A percentile compares a stretch with the other conserved stretches of the same genome.
These are phyloP conservation scores for Penicillium pulvis DNA, from an alignment of 495 filamentous ascomycete genomes.

Conservation along the genomic window DNA sequence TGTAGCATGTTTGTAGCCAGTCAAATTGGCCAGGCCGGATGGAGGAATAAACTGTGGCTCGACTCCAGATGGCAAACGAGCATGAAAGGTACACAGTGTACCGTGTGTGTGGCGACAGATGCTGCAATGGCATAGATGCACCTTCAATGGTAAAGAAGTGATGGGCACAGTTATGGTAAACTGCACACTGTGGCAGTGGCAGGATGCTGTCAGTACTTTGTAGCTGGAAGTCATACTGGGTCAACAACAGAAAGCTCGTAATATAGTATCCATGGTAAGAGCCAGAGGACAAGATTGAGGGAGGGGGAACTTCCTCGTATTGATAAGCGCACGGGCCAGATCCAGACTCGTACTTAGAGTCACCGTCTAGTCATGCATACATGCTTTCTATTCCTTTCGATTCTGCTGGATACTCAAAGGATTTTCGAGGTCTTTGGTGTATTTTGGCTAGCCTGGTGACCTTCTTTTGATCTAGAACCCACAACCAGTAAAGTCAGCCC, in stretches of 20 bases:
- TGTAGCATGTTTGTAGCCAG: conserved; percentile 35
- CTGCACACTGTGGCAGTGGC: conserved; percentile 53
- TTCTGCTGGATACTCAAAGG: too few relatives aligned
- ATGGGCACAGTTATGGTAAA: conserved; percentile 29
- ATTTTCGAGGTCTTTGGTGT: too few relatives aligned
- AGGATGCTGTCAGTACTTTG: conserved; percentile 42
- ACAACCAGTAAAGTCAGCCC: too few relatives aligned
- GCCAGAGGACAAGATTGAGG: not conserved
- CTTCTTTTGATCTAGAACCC: too few relatives aligned
- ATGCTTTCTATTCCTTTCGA: too few relatives aligned
- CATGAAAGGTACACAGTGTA: conserved; percentile 54
- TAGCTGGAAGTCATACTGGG: not conserved
- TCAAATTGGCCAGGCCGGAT: conserved; percentile 28
- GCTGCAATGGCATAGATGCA: conserved; percentile 65
- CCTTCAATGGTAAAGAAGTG: conserved; percentile 27
- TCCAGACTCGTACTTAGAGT: not conserved
- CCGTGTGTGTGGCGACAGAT: conserved; percentile 63
- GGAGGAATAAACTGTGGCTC: conserved; percentile 35
- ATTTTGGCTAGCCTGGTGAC: too few relatives aligned
- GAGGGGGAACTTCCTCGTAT: not conserved
- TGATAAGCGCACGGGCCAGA: not conserved
- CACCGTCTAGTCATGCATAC: too few relatives aligned
- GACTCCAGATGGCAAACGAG: conserved; percentile 40
- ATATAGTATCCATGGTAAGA: not conserved
- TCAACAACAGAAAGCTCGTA: not conserved